Base-by-base conservation (phyloP, 345 rosid species). In the Boechera stricta region DNA sequence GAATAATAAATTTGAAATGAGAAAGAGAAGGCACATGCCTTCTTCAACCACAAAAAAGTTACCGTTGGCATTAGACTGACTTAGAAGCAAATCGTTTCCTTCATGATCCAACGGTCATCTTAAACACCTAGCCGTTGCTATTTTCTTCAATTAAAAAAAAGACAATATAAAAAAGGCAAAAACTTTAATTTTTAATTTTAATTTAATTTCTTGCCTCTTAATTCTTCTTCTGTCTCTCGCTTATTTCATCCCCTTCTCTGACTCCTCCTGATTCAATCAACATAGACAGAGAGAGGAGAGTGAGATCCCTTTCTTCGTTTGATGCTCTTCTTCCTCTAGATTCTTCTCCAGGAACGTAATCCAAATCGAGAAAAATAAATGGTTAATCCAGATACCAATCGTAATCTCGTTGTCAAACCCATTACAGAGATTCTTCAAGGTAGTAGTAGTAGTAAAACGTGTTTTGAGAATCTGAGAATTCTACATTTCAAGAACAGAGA, bases 361-460 rank as follows among this genome's bases (percentile, higher is more conserved):
- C 45, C 47, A 53, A 38, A n/a, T 18, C 74, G 42, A 74, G 26
- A 47, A 7, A 16, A 12, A 33, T 21, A 21, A 52, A 86, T 88
- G 90, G 81, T 75, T 71, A 15, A 82, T 36, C 70, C 84, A 79
- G 79, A 80, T 53, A 87, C 85, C 84, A 83, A 63, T 75, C 80
- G 64, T 58, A 69, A 56, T 42, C 41, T 77, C 18, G 33, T 63
- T 10, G 53, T 24, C 66, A 78, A 84, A 84, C 85, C 87, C 82
- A 71, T 80, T 39, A 77, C 49, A 64, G 29, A 13, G 73, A 68
- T 7, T 69, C 77, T 80, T 73, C 89, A 84, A 85, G 96, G 92
- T 86, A 45, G 59, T 70, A 4, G 9, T 35, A 42, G 59, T 70
- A 4, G 9, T 35, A 42, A 52, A 10, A 9, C n/a, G 41, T 12